phyloP scores from a whole-genome alignment of 1,139 yeast species.

The Yamadazyma spencermartinsiae region DNA sequence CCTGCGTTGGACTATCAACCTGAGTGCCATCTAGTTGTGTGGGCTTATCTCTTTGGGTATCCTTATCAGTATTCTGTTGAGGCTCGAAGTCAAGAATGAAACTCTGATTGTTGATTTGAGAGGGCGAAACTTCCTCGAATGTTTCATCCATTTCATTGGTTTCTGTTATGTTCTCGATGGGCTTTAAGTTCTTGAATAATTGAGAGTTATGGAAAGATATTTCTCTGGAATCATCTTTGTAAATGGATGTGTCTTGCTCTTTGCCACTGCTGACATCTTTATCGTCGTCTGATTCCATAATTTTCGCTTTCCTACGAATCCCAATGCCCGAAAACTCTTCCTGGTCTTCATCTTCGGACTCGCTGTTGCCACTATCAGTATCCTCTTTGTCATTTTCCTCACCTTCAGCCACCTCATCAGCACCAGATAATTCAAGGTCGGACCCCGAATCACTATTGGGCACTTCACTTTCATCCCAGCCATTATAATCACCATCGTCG shows the following conservation, averaged over 20 bases:
- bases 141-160: slow-evolving; percentile 1
- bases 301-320: slow-evolving; percentile 11
- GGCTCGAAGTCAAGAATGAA: not conserved
- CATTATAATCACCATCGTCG: slow-evolving; percentile 17
- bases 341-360: slow-evolving; percentile 17
- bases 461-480: slow-evolving; percentile 11
- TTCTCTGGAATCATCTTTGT: slow-evolving; percentile 11
- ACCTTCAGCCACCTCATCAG: slow-evolving; percentile 18
- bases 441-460: not conserved
- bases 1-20: not conserved
- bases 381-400: slow-evolving; percentile 16
- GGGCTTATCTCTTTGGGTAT: slow-evolving; percentile 8
- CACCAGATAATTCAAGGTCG: slow-evolving; percentile 8
- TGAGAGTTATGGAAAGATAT: slow-evolving; percentile 12
- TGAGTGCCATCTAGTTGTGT: slow-evolving; percentile 16
- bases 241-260: slow-evolving; percentile 14
- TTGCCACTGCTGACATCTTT: slow-evolving; percentile 12
- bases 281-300: slow-evolving; percentile 18
- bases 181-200: slow-evolving; percentile 34
- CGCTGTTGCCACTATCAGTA: no score
- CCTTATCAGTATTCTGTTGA: slow-evolving; percentile 3
- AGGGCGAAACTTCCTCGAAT: slow-evolving; percentile 6
- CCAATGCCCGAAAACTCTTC: slow-evolving; percentile 19
- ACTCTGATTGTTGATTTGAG: slow-evolving; percentile 5
- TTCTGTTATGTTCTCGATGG: slow-evolving; percentile 10